Conservation (phyloP, 225 moss, liverwort and hornwort species). For the Pleurozium schreberi region DNA sequence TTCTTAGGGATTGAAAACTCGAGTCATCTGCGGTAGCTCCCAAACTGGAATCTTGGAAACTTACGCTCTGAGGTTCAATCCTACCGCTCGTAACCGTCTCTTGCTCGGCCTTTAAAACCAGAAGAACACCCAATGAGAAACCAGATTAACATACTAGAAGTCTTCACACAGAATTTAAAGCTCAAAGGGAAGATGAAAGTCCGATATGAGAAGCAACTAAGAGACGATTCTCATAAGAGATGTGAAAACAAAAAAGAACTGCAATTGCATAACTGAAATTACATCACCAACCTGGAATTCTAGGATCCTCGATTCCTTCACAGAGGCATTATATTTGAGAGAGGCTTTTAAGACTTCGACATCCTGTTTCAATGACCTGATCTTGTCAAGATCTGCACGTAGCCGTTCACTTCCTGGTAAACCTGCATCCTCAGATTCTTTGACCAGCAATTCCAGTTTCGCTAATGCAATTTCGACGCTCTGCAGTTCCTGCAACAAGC, state of each 20-base stretch:
- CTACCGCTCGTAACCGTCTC: neutral
- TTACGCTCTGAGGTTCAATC: conserved; percentile 11
- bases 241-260: neutral
- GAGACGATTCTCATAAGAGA: neutral
- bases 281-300: conserved; percentile 34
- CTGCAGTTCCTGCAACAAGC: conserved; percentile 39
- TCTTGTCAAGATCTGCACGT: conserved; percentile 38
- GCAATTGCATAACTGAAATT: neutral
- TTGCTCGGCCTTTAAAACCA: conserved; percentile 25
- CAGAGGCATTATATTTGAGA: conserved; percentile 29
- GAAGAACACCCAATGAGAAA: neutral
- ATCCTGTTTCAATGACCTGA: conserved; percentile 38
- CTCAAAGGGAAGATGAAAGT: neutral
- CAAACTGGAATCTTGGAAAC: neutral
- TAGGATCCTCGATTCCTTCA: conserved; percentile 25
- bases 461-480: conserved; percentile 45
- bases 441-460: conserved; percentile 52
- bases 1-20: conserved; percentile 15
- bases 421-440: conserved; percentile 40
- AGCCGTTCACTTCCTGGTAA: conserved; percentile 28
- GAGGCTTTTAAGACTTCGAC: conserved; percentile 35
- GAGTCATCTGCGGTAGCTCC: neutral
- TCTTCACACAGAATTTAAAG: neutral
- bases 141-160: neutral
- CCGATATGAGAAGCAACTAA: neutral